Evolutionary conservation across 805 yeast species (phyloP), one percentile per base, ranked within the genome.

Genomic region (Yamadazyma ubonensis): DNA sequence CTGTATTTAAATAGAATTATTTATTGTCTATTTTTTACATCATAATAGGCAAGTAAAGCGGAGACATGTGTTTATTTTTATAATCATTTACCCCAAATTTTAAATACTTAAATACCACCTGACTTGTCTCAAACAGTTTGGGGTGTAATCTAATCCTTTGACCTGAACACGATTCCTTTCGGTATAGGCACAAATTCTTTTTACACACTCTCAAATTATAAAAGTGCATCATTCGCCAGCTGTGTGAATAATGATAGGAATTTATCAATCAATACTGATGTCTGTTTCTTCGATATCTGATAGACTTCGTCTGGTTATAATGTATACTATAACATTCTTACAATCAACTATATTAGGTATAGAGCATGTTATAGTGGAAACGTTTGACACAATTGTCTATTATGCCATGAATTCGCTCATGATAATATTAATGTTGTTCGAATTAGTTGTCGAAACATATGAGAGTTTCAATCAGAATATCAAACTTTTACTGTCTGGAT

Each of bases 391-490:
- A 4, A 16, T 43, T 8, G 17, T 46, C 9, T 46, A 46, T 16
- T 46, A 46, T 15, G 36, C 42, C 28, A 46, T 46, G 46, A 46
- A 46, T 30, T 22, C 39, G 27, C 9, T 46, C 6, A 43, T 43
- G 45, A 22, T 46, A 8, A 18, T 43, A 5, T 23, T 43, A 15
- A 43, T 29, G 30, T 41, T 43, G 7, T 33, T 41, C 10, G 46
- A 46, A 18, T 19, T 43, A 18, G 19, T 43, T 9, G 31, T 36
- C 2, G 45, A 46, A 9, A 18, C 20, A 2, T 31, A 11, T 11
- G 42, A 42, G n/a, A 20, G 16, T 6, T 15, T 38, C 3, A 18
- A 27, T 4, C 16, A 38, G 4, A 43, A 41, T 20, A 16, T 41
- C 11, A 32, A 31, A 14, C 29, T 46, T 14, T 27, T 46, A 19